phyloP scores from a whole-genome alignment of 1,284 basidiomycete genomes.

The Sanghuangporus sanghuang region DNA sequence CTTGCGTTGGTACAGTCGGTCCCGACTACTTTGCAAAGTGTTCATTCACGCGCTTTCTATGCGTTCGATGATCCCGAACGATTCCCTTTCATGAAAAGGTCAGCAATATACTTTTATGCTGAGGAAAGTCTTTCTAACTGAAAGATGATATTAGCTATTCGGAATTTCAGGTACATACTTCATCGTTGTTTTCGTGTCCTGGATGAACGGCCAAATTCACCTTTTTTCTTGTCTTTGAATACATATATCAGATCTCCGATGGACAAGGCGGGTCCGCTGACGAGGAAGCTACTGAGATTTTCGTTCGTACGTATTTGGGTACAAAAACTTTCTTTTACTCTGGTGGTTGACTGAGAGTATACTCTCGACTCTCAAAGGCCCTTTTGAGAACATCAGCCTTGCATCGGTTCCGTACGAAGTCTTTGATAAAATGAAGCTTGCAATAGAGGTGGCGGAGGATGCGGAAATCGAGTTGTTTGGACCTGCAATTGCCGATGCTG shows the following conservation, averaged over 20 bases:
- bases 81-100: not conserved
- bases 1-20: not conserved
- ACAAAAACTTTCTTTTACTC: not conserved
- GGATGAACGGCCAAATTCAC: not conserved
- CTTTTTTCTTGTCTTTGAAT: not conserved
- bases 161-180: slow-evolving; percentile 3
- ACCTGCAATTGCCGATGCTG: slow-evolving; percentile 7
- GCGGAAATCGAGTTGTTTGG: slow-evolving; percentile 13
- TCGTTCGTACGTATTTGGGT: slow-evolving; percentile 5
- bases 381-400: slow-evolving; percentile 8
- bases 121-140: not conserved
- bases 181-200: not conserved
- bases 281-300: slow-evolving; percentile 9
- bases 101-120: not conserved
- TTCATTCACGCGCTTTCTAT: not conserved
- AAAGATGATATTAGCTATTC: not conserved
- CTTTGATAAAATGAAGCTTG: slow-evolving; percentile 8
- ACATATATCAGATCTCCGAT: slow-evolving; percentile 10
- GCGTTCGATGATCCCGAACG: not conserved
- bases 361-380: not conserved
- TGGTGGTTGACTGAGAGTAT: not conserved
- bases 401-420: slow-evolving; percentile 5
- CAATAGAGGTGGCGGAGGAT: slow-evolving; percentile 11
- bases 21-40: not conserved
- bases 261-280: slow-evolving; percentile 14